Percentiles rank a stretch among this genome's conserved stretches.
Conservation (phyloP, 116 monocot species). For the Iris pallida region DNA sequence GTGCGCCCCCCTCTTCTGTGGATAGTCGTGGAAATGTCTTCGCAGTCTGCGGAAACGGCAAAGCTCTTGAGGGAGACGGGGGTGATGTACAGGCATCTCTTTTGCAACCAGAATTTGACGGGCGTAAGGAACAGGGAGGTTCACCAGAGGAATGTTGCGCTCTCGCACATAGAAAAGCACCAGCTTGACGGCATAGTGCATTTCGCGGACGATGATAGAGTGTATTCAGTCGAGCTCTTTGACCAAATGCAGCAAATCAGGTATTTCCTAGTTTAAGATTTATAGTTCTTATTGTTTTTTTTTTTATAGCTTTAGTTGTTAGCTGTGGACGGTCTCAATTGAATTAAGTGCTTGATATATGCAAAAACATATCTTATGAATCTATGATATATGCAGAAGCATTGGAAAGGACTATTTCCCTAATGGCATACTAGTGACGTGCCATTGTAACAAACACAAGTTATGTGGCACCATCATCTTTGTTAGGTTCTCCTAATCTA, state of each 20-base stretch:
- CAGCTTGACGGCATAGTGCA: constrained; percentile 74
- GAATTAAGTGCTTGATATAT: too few relatives aligned
- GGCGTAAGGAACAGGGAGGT: constrained; percentile 29
- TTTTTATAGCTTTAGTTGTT: too few relatives aligned
- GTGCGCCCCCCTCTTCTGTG: constrained; percentile 62
- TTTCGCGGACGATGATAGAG: constrained; percentile 68
- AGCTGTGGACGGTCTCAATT: too few relatives aligned
- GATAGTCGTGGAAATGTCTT: constrained; percentile 65
- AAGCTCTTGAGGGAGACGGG: constrained; percentile 51
- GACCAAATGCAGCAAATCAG: constrained; percentile 67
- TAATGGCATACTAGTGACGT: too few relatives aligned
- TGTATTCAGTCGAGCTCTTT: constrained; percentile 60
- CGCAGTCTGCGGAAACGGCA: constrained; percentile 52
- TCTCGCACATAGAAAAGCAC: constrained; percentile 71
- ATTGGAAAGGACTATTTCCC: too few relatives aligned
- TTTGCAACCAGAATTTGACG: constrained; percentile 48
- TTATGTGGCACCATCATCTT: too few relatives aligned
- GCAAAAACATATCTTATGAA: too few relatives aligned
- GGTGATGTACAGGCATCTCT: constrained; percentile 75
- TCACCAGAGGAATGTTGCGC: constrained; percentile 62
- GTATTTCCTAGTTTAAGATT: constrained; percentile 22
- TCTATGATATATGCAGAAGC: too few relatives aligned
- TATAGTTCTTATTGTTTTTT: background rate
- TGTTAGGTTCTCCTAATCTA: too few relatives aligned
- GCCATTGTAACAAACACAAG: too few relatives aligned